A percentile compares a stretch with the other conserved stretches of the same genome.
phyloP scores from a whole-genome alignment of 305 asterid species.

The Rubia tinctorum region DNA sequence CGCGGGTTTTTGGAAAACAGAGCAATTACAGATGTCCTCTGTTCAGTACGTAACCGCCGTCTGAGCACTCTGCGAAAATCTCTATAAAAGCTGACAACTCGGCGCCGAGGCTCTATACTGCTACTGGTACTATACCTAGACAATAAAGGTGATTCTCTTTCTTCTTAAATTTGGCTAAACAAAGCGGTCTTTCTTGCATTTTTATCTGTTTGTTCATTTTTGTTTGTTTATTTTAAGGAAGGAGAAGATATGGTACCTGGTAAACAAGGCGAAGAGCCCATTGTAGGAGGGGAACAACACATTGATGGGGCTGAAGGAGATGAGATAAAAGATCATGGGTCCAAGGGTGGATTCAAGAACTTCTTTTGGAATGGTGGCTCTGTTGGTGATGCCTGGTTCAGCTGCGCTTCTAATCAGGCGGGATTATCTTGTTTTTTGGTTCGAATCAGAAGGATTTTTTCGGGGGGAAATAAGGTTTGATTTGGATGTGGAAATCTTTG shows the following conservation, averaged over 20 bases:
- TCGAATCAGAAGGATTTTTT: conserved; percentile 35
- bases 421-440: conserved; percentile 6
- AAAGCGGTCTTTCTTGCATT: too few species aligned
- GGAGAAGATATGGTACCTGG: conserved; percentile 36
- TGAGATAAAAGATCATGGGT: conserved; percentile 22
- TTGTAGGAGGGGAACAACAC: conserved; percentile 22
- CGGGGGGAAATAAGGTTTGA: background rate
- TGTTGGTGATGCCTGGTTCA: conserved; percentile 62
- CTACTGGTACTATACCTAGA: background rate
- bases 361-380: conserved; percentile 63
- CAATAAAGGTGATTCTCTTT: conserved; percentile 5
- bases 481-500: background rate
- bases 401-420: conserved; percentile 62
- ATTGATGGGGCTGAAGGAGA: conserved; percentile 23
- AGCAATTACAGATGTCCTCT: conserved; percentile 19
- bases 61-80: background rate
- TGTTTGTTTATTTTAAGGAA: background rate
- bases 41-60: conserved; percentile 24
- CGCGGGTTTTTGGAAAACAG: conserved; percentile 26
- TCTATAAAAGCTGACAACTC: conserved; percentile 19
- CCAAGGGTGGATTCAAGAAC: conserved; percentile 30
- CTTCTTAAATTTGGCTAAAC: conserved; percentile 1
- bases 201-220: background rate
- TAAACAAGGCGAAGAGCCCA: conserved; percentile 49
- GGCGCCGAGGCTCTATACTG: background rate